These are phyloP conservation scores for Nemania sp. DNA, from an alignment of 2,329 filamentous ascomycete genomes.

Conservation along the genomic window DNA sequence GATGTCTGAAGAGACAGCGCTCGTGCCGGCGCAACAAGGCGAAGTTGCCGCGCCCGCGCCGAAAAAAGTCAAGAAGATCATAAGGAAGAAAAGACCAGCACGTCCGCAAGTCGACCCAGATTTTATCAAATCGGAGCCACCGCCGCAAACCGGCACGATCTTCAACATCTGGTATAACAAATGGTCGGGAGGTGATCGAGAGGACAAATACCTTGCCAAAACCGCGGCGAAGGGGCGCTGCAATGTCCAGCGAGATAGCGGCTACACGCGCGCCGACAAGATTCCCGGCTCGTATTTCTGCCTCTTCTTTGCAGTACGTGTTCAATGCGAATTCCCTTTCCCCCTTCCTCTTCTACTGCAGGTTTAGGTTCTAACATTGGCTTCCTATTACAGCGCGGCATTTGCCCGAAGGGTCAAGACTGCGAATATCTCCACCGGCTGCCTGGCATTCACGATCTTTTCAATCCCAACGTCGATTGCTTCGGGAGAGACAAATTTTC, in stretches of 20 bases:
- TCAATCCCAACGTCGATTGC: conserved; percentile 92
- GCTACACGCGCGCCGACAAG: conserved; percentile 77
- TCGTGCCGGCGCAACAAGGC: conserved; percentile 37
- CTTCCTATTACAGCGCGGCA: conserved; percentile 53
- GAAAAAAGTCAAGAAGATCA: conserved; percentile 84
- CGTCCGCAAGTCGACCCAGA: conserved; percentile 87
- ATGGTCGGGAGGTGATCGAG: conserved; percentile 92
- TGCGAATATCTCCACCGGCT: conserved; percentile 93
- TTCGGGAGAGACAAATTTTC: conserved; percentile 92
- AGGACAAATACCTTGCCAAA: conserved; percentile 86
- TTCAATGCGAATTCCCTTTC: background rate
- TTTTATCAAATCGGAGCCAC: conserved; percentile 79
- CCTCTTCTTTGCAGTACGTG: conserved; percentile 71
- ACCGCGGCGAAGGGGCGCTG: conserved; percentile 82
- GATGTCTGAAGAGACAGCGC: conserved; percentile 40
- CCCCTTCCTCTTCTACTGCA: background rate
- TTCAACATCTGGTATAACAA: conserved; percentile 99
- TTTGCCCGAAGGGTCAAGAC: conserved; percentile 83
- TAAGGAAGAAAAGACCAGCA: conserved; percentile 84
- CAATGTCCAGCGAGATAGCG: conserved; percentile 78
- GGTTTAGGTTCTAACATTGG: conserved; percentile 2
- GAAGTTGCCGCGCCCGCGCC: conserved; percentile 52
- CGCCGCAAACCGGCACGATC: conserved; percentile 88
- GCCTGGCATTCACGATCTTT: conserved; percentile 84
- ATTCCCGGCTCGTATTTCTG: conserved; percentile 87